phyloP scores from a whole-genome alignment of 805 yeast genomes.

The Myxozyma sirexii region DNA sequence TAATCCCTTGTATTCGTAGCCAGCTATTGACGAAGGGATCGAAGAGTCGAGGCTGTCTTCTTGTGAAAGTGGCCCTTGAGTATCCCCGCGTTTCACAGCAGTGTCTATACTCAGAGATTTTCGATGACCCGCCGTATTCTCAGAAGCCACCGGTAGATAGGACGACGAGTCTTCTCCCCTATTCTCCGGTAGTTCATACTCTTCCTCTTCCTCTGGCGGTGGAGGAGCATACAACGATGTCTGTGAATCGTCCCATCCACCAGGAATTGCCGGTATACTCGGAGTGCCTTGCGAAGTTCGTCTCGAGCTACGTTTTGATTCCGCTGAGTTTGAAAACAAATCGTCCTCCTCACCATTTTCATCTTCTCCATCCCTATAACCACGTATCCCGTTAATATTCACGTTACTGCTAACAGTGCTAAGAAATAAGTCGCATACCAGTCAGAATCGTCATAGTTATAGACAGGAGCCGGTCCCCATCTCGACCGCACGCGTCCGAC shows the following conservation, averaged over 20 bases:
- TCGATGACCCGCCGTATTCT: neutral
- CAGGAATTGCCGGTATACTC: neutral
- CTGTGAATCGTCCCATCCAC: slow-evolving; percentile 3
- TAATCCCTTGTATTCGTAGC: slow-evolving; percentile 20
- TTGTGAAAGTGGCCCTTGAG: neutral
- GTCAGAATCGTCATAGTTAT: slow-evolving; percentile 2
- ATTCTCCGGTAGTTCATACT: neutral
- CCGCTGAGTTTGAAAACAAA: neutral
- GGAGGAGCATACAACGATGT: neutral
- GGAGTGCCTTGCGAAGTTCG: neutral
- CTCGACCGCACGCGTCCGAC: slow-evolving; percentile 5
- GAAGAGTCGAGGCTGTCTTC: slow-evolving; percentile 19
- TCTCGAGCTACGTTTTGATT: neutral
- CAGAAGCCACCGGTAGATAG: neutral
- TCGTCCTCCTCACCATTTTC: neutral
- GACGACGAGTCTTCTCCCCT: neutral
- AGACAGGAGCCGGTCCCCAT: slow-evolving; percentile 5
- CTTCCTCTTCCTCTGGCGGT: neutral
- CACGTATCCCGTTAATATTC: neutral
- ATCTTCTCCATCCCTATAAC: slow-evolving; percentile 4
- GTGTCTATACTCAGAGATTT: slow-evolving; percentile 1
- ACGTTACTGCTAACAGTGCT: neutral
- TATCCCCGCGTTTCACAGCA: neutral
- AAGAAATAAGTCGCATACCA: neutral
- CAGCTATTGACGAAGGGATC: slow-evolving; percentile 25